These are phyloP conservation scores for Penicillium sp. DNA, from an alignment of 2,329 filamentous ascomycete species.

Conservation along the genomic window DNA sequence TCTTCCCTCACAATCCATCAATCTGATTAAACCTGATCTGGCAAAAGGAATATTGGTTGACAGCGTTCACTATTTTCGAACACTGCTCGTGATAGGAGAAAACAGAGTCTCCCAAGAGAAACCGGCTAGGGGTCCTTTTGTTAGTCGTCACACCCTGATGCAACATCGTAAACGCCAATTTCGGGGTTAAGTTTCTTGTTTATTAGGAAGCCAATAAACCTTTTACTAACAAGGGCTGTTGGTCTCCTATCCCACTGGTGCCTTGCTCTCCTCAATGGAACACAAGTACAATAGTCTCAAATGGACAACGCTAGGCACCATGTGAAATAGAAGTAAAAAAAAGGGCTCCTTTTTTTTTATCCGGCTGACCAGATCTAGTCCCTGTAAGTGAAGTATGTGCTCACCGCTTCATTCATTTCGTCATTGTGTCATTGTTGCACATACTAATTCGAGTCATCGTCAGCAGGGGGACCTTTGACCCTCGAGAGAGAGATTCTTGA, in stretches of 20 bases:
- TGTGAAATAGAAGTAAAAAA: constrained; percentile 25
- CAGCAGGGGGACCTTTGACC: constrained; percentile 17
- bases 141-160: constrained; percentile 20
- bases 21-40: neutral
- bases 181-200: constrained; percentile 10
- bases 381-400: neutral
- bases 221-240: constrained; percentile 9
- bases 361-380: constrained; percentile 22
- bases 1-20: neutral
- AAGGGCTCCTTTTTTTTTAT: constrained; percentile 12
- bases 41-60: neutral
- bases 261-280: constrained; percentile 14
- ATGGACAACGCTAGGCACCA: constrained; percentile 17
- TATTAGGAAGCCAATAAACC: constrained; percentile 6
- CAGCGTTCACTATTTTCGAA: constrained; percentile 12
- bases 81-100: constrained; percentile 7
- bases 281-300: constrained; percentile 1
- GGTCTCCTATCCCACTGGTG: constrained; percentile 7
- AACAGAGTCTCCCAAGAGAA: constrained; percentile 4
- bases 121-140: constrained; percentile 10
- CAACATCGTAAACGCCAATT: constrained; percentile 20
- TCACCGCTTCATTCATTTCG: constrained; percentile 16
- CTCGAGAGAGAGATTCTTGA: constrained; percentile 1
- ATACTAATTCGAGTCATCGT: constrained; percentile 18
- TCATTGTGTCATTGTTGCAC: constrained; percentile 26